phyloP scores from a whole-genome alignment of 2,329 filamentous ascomycete genomes.

The Exophiala aquamarina region DNA sequence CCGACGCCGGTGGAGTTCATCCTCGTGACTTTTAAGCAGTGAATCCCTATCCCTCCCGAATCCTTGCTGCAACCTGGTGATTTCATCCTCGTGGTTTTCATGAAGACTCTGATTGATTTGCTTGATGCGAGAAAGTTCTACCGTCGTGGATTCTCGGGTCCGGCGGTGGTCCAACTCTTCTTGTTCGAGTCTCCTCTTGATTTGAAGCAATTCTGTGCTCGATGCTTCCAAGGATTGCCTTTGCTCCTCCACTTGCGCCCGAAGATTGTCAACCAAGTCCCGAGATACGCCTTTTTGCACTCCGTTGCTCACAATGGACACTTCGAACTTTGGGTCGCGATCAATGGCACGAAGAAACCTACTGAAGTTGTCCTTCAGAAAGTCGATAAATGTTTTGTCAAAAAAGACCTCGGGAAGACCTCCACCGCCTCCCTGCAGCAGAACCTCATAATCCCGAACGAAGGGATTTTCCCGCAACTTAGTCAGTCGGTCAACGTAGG shows the following conservation, averaged over 20 bases:
- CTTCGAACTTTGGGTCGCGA: conserved; percentile 83
- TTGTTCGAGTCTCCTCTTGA: conserved; percentile 62
- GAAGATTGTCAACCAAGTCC: conserved; percentile 83
- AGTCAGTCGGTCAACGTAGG: conserved; percentile 78
- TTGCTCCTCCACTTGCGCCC: conserved; percentile 73
- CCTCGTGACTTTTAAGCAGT: conserved; percentile 22
- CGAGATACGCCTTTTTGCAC: conserved; percentile 89
- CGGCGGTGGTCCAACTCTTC: conserved; percentile 71
- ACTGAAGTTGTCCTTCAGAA: conserved; percentile 94
- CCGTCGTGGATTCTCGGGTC: conserved; percentile 57
- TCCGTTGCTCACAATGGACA: conserved; percentile 75
- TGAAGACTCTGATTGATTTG: conserved; percentile 71
- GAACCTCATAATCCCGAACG: conserved; percentile 86
- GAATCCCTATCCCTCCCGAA: conserved; percentile 26
- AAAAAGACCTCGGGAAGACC: conserved; percentile 79
- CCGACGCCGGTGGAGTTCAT: conserved; percentile 35
- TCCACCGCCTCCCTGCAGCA: conserved; percentile 61
- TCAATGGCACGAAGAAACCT: conserved; percentile 82
- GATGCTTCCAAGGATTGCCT: conserved; percentile 59
- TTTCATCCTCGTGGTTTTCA: conserved; percentile 66
- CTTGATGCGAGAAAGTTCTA: conserved; percentile 60
- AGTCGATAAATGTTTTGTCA: conserved; percentile 82
- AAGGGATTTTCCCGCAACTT: conserved; percentile 74
- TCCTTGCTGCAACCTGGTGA: conserved; percentile 50
- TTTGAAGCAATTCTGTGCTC: conserved; percentile 55